Conservation (phyloP, 2,329 filamentous ascomycete genomes). For the Xylaria sp. region DNA sequence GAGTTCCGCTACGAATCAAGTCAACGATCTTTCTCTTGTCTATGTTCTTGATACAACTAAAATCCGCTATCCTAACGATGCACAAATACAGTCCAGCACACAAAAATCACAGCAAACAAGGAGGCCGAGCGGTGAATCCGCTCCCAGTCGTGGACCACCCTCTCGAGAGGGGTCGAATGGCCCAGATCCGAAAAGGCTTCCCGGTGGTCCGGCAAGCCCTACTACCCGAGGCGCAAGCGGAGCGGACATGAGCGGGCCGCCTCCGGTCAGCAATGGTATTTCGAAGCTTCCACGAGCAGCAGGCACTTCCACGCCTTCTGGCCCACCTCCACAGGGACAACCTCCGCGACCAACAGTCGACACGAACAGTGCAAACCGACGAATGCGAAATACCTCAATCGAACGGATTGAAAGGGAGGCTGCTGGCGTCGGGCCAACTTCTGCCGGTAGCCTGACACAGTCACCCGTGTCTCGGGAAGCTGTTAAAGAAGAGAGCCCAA, state of each 20-base stretch:
- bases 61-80: conserved; percentile 93
- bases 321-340: conserved; percentile 66
- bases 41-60: conserved; percentile 96
- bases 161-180: conserved; percentile 65
- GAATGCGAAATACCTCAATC: conserved; percentile 61
- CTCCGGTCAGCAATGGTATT: conserved; percentile 49
- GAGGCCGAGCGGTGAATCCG: conserved; percentile 56
- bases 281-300: conserved; percentile 56
- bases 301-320: conserved; percentile 56
- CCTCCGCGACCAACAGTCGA: conserved; percentile 61
- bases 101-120: conserved; percentile 56
- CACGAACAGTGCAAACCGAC: conserved; percentile 53
- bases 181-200: conserved; percentile 61
- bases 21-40: conserved; percentile 85
- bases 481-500: conserved; percentile 61
- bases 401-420: conserved; percentile 56
- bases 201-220: conserved; percentile 51
- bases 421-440: conserved; percentile 53
- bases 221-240: conserved; percentile 58
- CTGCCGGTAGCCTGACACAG: conserved; percentile 50
- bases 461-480: conserved; percentile 59
- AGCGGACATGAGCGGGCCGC: conserved; percentile 53
- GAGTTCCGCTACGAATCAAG: conserved; percentile 83
- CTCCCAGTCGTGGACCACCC: conserved; percentile 52
- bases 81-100: conserved; percentile 55